Conservation (phyloP, 768 basidiomycete genomes). For the Boletus rex-veris region DNA sequence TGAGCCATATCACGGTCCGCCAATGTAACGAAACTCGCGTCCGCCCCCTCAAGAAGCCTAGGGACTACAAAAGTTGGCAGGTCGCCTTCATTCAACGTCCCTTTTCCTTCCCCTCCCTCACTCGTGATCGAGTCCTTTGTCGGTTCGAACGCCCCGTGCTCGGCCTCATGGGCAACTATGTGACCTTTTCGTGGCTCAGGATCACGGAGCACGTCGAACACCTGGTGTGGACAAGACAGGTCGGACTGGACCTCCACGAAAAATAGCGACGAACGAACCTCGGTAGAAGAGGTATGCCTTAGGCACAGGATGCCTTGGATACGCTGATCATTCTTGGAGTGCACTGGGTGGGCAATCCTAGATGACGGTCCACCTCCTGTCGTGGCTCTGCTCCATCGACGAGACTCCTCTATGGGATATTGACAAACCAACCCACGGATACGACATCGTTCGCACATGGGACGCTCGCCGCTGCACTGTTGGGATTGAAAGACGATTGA, state of each 20-base stretch:
- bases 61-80: conserved; percentile 31
- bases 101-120: too few relatives aligned
- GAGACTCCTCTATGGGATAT: conserved; percentile 52
- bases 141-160: neutral
- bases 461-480: conserved; percentile 72
- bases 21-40: too few relatives aligned
- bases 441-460: conserved; percentile 63
- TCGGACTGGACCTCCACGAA: neutral
- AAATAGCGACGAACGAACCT: neutral
- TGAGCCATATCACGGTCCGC: too few relatives aligned
- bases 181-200: neutral
- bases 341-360: too few relatives aligned
- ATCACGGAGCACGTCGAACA: neutral
- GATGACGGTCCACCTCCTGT: too few relatives aligned
- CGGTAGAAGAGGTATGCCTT: neutral
- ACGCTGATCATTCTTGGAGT: neutral
- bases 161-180: too few relatives aligned
- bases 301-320: neutral
- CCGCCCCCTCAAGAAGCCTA: neutral
- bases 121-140: neutral
- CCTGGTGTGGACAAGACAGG: neutral
- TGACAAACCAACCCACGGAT: conserved; percentile 57
- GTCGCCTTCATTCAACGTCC: conserved; percentile 35
- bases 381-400: neutral
- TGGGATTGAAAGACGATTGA: neutral